Base-by-base conservation (phyloP, 352 stramenopile species). In the Phytopythium ostracodes region DNA sequence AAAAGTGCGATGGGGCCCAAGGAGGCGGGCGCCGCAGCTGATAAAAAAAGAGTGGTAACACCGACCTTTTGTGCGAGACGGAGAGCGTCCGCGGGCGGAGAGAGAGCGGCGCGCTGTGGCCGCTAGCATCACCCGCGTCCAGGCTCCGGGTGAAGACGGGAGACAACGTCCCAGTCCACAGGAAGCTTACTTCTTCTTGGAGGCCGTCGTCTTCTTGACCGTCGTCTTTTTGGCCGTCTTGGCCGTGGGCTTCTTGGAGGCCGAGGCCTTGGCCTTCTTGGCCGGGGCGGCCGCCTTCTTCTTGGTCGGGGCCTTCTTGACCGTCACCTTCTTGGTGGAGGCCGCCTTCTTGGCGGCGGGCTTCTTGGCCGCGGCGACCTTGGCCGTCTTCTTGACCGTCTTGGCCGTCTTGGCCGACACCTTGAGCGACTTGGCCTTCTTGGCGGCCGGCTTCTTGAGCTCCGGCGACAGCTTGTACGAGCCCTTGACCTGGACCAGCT, bases 401-500 rank as follows among this genome's bases (percentile, higher is more conserved):
- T 71, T 70, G 40, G 59, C 60, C 17, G 74, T 42, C 60, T 79
- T 79, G 0, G 75, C 70, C 43, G 79, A 85, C 51, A 91, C 81
- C 74, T 92, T 92, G 6, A 66, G 27, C 14, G 77, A 80, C 56
- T 74, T 87, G 60, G 87, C 84, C 67, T 85, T 91, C 35, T 60
- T 70, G 31, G 74, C 74, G 2, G 78, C 59, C 12, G 78, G 76
- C 70, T 93, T 91, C 54, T 87, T 84, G 17, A 91, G 67, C 63
- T 82, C 74, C 0, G 84, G 61, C 12, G 81, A 79, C 44, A 93
- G 60, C 73, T 93, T 93, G 81, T 89, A 93, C 67, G 78, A 90
- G 38, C 82, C 84, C 80, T 95, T 95, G 38, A 84, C 61, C 71
- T 92, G 82, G 56, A 98, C 82, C 12, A 98, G 73, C 68, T 94